Conservation (phyloP, 208 protist species). For the Trypanosoma theileri region DNA sequence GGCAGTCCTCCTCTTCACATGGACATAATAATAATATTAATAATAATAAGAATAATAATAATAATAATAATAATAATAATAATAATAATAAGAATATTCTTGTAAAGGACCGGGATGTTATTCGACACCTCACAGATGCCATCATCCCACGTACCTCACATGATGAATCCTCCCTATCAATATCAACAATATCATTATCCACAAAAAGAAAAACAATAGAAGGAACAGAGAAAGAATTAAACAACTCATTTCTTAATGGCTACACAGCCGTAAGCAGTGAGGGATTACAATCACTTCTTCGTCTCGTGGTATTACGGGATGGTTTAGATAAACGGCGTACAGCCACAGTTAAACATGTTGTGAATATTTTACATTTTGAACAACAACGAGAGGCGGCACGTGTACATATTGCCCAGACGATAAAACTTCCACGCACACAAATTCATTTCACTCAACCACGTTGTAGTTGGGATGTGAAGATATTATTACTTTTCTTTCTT, state of each 20-base stretch:
- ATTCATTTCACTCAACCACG: constrained; percentile 11
- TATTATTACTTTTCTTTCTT: constrained; percentile 40
- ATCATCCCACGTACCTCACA: constrained; percentile 1
- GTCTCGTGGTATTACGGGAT: constrained; percentile 32
- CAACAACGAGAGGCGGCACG: constrained; percentile 17
- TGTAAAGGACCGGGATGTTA: constrained; percentile 7
- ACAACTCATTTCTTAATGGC: constrained; percentile 21
- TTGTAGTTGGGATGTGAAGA: constrained; percentile 14
- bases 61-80: not conserved
- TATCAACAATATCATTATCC: not conserved
- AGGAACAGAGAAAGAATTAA: not conserved
- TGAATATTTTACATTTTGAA: constrained; percentile 26
- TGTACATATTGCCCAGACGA: constrained; percentile 2
- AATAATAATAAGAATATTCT: not conserved
- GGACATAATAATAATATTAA: not conserved
- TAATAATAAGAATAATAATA: not conserved
- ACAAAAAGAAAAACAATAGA: not conserved
- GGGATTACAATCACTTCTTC: constrained; percentile 20
- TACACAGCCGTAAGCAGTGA: constrained; percentile 20
- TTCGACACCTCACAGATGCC: constrained; percentile 20
- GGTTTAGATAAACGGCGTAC: constrained; percentile 29
- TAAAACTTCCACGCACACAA: constrained; percentile 1
- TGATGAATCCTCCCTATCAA: not conserved
- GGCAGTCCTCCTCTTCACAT: not conserved
- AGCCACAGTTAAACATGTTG: constrained; percentile 28